A percentile compares a stretch with the other conserved stretches of the same genome.
These are phyloP conservation scores for Pseudogymnoascus sp. DNA, from an alignment of 2,329 filamentous ascomycete genomes.

Conservation along the genomic window DNA sequence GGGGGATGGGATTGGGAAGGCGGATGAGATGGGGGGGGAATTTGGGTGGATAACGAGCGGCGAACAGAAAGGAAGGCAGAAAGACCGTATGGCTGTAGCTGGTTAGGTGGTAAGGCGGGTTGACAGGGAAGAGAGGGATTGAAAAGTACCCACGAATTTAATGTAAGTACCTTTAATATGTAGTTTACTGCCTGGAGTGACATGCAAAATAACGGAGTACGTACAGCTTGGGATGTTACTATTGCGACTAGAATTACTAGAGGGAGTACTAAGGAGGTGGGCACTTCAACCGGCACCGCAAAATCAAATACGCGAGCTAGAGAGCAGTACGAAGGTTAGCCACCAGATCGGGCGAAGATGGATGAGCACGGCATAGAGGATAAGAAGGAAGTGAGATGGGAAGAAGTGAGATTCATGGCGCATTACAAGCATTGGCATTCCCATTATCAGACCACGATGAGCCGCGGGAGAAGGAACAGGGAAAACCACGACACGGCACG, in stretches of 20 bases:
- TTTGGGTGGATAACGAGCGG: no score
- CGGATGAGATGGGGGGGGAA: neutral
- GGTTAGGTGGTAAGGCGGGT: neutral
- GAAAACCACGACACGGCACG: neutral
- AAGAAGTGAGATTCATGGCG: neutral
- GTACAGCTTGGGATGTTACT: neutral
- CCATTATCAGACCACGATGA: no score
- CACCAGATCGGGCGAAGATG: no score
- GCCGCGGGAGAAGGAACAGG: neutral
- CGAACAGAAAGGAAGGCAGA: no score
- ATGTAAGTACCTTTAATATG: neutral
- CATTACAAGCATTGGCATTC: neutral
- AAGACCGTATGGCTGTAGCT: no score
- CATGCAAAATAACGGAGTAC: neutral
- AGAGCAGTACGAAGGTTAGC: neutral
- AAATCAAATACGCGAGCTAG: neutral
- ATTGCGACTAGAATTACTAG: no score
- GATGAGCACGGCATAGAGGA: neutral
- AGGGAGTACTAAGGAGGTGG: neutral
- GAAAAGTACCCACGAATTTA: no score
- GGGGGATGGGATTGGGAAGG: neutral
- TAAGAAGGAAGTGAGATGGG: neutral
- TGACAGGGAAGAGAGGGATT: constrained; percentile 1
- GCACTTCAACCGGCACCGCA: neutral
- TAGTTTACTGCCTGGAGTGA: neutral